Conservation (phyloP, 805 yeast species). For the Ogataea trehaloabstinens region DNA sequence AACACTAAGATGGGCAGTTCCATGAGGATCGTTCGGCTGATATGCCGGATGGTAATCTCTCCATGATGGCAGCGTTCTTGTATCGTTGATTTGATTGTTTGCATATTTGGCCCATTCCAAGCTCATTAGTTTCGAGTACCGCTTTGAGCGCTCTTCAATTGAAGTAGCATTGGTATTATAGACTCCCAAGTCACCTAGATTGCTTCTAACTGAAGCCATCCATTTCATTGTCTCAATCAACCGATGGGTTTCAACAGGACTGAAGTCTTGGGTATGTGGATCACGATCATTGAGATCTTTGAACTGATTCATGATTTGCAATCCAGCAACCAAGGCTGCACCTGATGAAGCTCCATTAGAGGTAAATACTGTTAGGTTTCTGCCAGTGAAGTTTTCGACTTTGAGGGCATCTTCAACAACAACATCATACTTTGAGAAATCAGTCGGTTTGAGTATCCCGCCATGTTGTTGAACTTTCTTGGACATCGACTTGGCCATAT, state of each 20-base stretch:
- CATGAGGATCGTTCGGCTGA: slow-evolving; percentile 77
- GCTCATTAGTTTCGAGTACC: slow-evolving; percentile 45
- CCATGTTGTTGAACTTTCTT: slow-evolving; percentile 48
- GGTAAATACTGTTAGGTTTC: slow-evolving; percentile 42
- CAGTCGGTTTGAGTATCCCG: slow-evolving; percentile 66
- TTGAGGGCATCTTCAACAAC: slow-evolving; percentile 44
- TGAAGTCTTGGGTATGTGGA: slow-evolving; percentile 37
- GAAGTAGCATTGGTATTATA: slow-evolving; percentile 25
- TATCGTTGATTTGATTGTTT: slow-evolving; percentile 48
- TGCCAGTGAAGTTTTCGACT: slow-evolving; percentile 32
- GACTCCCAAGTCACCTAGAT: slow-evolving; percentile 65
- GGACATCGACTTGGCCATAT: slow-evolving; percentile 63
- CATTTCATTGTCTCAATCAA: slow-evolving; percentile 89
- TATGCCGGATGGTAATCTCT: slow-evolving; percentile 74
- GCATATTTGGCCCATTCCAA: slow-evolving; percentile 59
- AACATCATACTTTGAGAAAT: slow-evolving; percentile 62
- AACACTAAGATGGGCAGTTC: slow-evolving; percentile 85
- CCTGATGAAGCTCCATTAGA: slow-evolving; percentile 82
- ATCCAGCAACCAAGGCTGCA: slow-evolving; percentile 72
- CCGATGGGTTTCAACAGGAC: slow-evolving; percentile 55
- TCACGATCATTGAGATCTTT: slow-evolving; percentile 28
- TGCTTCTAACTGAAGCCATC: slow-evolving; percentile 84
- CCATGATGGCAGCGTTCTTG: slow-evolving; percentile 62
- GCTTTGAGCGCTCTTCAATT: slow-evolving; percentile 29
- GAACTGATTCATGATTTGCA: slow-evolving; percentile 57